Evolutionary conservation across 192 early-diverging fungal species (phyloP), one percentile per base, ranked within the genome.

Genomic region (Glomus cerebriforme): DNA sequence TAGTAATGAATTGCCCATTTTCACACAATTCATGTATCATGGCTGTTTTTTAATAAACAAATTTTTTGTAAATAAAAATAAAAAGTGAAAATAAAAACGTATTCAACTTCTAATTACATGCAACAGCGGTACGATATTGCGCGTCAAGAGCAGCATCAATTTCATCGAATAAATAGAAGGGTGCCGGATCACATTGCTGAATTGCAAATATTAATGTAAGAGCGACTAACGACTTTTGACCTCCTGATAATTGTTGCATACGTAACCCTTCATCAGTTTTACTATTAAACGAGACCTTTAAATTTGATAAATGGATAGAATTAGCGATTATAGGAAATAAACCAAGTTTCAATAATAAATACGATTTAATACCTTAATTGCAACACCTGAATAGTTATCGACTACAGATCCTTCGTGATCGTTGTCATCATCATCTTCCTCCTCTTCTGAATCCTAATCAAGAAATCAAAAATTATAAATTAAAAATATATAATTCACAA

Each of bases 101-200:
- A 31, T 26, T 66, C 6, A 47, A 17, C 19, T 29, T 8, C 35
- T 77, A 60, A 83, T 75, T 81, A 91, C 90, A 90, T 17, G 98
- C 98, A 37, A 99, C 96, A 6, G 96, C 92, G 1, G 94, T 94
- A 35, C 98, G 90, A 82, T 99, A 96, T 76, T 94, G 93, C 13
- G 96, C 94, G 84, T 99, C 98, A 22, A 99, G 86, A 59, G 97
- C 97, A 45, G 98, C 96, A 85, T 99, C 98, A 86, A 99, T 99
- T 85, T 99, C 98, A 88, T 99, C 98, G 91, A 99, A 99, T 75
- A 99, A 87, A 79, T 99, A 99, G 85, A 99, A 99, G 12, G 98
- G 98, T 68, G 98, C 98, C 26, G 97, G 98, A 73, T 99, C 98
- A 85, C 95, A 99, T 79, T 92, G 89, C 85, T 99, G 98, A 79